A percentile compares a stretch with the other conserved stretches of the same genome.
Conservation (phyloP, 2,329 filamentous ascomycete genomes). For the Tolypocladium amazonense region DNA sequence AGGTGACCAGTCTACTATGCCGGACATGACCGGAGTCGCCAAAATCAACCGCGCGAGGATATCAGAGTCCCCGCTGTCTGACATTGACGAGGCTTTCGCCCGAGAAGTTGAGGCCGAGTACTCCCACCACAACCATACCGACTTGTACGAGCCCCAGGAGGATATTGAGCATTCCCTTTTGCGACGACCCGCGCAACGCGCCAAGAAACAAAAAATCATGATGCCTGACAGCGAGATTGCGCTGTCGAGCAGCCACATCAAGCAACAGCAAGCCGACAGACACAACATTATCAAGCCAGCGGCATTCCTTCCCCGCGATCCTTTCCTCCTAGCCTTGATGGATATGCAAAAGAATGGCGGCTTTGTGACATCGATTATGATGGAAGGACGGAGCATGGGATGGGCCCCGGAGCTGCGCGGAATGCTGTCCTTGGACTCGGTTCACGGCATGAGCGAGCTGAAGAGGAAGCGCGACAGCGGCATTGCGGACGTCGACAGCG, state of each 20-base stretch:
- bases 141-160: conserved; percentile 51
- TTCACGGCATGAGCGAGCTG: conserved; percentile 65
- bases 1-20: conserved; percentile 47
- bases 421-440: conserved; percentile 78
- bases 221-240: conserved; percentile 73
- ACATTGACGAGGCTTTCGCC: conserved; percentile 54
- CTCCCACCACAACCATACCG: conserved; percentile 39
- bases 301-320: conserved; percentile 77
- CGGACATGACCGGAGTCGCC: conserved; percentile 33
- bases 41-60: conserved; percentile 48
- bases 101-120: conserved; percentile 50
- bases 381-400: conserved; percentile 62
- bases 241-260: conserved; percentile 67
- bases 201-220: conserved; percentile 68
- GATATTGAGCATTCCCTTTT: conserved; percentile 48
- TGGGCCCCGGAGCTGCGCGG: conserved; percentile 91
- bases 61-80: conserved; percentile 60
- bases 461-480: conserved; percentile 93
- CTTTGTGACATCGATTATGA: conserved; percentile 80
- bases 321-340: conserved; percentile 75
- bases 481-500: conserved; percentile 66
- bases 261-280: conserved; percentile 75
- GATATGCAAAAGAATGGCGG: conserved; percentile 85
- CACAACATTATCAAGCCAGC: conserved; percentile 77
- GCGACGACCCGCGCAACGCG: conserved; percentile 60